Base-by-base conservation (phyloP, 352 stramenopile species). In the Phytopythium helicoides region DNA sequence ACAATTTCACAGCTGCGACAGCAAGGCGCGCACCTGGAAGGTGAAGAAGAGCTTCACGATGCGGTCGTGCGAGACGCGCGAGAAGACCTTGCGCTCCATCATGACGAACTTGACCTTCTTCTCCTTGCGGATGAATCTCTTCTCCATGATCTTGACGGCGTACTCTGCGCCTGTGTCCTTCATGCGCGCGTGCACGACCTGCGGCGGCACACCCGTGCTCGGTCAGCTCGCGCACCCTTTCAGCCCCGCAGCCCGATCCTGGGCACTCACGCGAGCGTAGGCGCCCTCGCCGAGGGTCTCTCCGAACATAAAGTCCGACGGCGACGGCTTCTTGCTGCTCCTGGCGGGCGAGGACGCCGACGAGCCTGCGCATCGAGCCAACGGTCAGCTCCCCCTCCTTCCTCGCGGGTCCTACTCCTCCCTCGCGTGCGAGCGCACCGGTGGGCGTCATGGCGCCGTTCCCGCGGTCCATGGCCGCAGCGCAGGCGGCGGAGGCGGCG, bases 71-170 rank as follows among this genome's bases (percentile, higher is more conserved):
- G 79, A 78, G 37, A 96, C 71, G 62, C 90, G 92, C 37, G 85
- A 93, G 56, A 96, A 94, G 38, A 96, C 85, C 44, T 93, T 90
- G 65, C 82, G 82, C 71, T 96, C 87, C 82, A 94, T 95, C 76
- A 96, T 92, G 52, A 95, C 83, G 54, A 93, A 92, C 55, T 89
- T 93, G 56, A 95, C 86, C 57, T 96, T 96, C 62, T 95, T 95
- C 64, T 96, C 86, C 68, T 91, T 92, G 49, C 81, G 84, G 58
- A 96, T 95, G 61, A 94, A 93, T 36, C 77, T 70, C 62, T 96
- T 94, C 57, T 96, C 87, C 86, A 96, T 96, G 52, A 96, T 94
- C 68, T 96, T 96, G 16, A 96, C 78, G 1, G 87, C 87, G 54
- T 95, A 96, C 62, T 96, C 81, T 6, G 66, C 71, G n/a, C 67